Base-by-base conservation (phyloP, 148 eudicot genomes). In the Chenopodium formosanum region DNA sequence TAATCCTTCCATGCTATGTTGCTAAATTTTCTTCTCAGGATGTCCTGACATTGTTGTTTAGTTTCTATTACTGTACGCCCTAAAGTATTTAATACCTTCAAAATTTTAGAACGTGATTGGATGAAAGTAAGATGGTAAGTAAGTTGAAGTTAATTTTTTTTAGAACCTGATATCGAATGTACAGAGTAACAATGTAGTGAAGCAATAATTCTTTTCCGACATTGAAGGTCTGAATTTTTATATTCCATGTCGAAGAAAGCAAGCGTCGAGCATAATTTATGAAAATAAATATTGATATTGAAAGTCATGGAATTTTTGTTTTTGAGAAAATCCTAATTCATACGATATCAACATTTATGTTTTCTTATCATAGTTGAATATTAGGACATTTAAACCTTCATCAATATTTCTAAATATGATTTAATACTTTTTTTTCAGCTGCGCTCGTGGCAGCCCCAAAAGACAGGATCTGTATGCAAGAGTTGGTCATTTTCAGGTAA, bases 401-500 rank as follows among this genome's bases (percentile, higher is more conserved):
- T 27, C 29, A 27, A 27, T 27, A 27, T 27, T 27, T 27, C 29
- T 27, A 27, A 27, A 27, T 27, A 27, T 27, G 29, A 27, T 27
- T 71, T 37, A 60, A 47, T 50, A 78, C 82, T 76, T 76, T 8
- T 47, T 62, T 20, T 76, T 5, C 95, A 96, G 98, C 74, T 94
- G 98, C 83, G 99, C 94, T 44, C 98, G 99, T 79, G 99, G 99
- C 74, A 96, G 99, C 89, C 95, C 97, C 25, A 96, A 96, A 87
- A 83, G 99, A 76, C 97, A 94, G 84, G 82, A 86, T 56, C 76
- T 96, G 65, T 92, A 73, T 71, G 87, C 89, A 81, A 90, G 86
- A 94, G 89, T 84, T 70, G 99, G 99, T 74, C 93, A 84, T 87
- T 96, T 96, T 80, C 99, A 96, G 97, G 98, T 94, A 84, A 53